These are phyloP conservation scores for Aspergillus novoparasiticus DNA, from an alignment of 2,329 filamentous ascomycete genomes.

Conservation along the genomic window DNA sequence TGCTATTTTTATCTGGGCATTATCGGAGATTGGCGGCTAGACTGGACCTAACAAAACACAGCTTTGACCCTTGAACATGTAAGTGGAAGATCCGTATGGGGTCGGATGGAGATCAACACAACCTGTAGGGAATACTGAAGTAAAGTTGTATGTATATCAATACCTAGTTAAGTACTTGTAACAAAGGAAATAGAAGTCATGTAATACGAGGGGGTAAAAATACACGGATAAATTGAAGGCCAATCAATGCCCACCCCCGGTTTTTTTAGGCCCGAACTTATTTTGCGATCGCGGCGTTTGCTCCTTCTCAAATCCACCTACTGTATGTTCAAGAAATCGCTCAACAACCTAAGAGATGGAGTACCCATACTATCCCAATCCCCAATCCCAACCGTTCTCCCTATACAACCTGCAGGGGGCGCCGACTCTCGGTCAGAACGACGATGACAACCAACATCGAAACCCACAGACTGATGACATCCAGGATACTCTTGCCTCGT, in stretches of 20 bases:
- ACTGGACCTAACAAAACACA: not conserved
- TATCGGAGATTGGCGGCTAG: not conserved
- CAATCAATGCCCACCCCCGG: conserved; percentile 3
- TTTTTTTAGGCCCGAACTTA: conserved; percentile 1
- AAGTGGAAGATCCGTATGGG: no score
- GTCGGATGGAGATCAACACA: no score
- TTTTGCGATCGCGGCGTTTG: not conserved
- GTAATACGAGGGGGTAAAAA: not conserved
- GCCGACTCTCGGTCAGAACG: conserved; percentile 34
- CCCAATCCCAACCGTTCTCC: conserved; percentile 50
- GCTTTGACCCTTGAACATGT: no score
- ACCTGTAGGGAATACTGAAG: no score
- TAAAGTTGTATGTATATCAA: no score
- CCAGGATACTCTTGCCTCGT: conserved; percentile 43
- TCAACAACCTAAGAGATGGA: conserved; percentile 49
- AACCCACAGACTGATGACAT: conserved; percentile 48
- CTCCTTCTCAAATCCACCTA: not conserved
- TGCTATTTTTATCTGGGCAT: not conserved
- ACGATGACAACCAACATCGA: conserved; percentile 34
- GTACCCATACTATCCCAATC: conserved; percentile 55
- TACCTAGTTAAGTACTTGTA: no score
- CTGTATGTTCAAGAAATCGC: not conserved
- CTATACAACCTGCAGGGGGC: conserved; percentile 54
- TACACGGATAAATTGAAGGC: not conserved
- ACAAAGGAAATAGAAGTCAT: not conserved